Base-by-base conservation (phyloP, 495 filamentous ascomycete species). In the Chaetomium tenue region DNA sequence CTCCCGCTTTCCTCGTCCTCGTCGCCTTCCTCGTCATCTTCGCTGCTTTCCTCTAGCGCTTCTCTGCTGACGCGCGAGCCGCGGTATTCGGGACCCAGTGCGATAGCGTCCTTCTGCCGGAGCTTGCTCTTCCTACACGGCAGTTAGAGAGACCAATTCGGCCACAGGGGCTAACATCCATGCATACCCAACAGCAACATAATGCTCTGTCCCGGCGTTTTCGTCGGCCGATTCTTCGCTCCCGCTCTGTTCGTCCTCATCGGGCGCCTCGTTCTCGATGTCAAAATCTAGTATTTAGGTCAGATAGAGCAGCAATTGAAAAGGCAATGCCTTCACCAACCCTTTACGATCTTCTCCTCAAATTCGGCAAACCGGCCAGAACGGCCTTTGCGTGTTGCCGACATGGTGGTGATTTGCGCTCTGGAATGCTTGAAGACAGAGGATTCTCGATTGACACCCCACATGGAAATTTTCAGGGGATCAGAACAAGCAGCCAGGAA, bases 31-130 rank as follows among this genome's bases (percentile, higher is more conserved):
- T 75, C 64, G 20, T 73, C 67, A 16, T 70, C 70, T 18, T 74
- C 75, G 58, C 72, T 68, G n/a, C 75, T 78, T 25, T 76, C 75
- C 42, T 85, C 80, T 12, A 93, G 80, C 0, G 83, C 86, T 28
- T 89, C 82, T 57, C 95, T 83, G 66, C 87, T 91, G n/a, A 98
- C 83, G 54, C 83, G 84, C 5, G 89, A 82, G 13, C 93, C 94
- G 48, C 84, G 80, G 72, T 98, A 98, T 71, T 91, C 86, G 44
- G 91, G 89, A 8, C 93, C 94, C 0, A 91, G 83, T 22, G 74
- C 74, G 58, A 81, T 77, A 28, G 78, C 79, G 15, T 91, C 86
- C 60, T 83, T 82, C 72, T 92, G 90, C 62, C 91, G 87, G 51
- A 97, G 83, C 72, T 89, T 92, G 75, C 87, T 93, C 81, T 93